Base-by-base conservation (phyloP, 75 land plant species). In the Azolla pinnata region DNA sequence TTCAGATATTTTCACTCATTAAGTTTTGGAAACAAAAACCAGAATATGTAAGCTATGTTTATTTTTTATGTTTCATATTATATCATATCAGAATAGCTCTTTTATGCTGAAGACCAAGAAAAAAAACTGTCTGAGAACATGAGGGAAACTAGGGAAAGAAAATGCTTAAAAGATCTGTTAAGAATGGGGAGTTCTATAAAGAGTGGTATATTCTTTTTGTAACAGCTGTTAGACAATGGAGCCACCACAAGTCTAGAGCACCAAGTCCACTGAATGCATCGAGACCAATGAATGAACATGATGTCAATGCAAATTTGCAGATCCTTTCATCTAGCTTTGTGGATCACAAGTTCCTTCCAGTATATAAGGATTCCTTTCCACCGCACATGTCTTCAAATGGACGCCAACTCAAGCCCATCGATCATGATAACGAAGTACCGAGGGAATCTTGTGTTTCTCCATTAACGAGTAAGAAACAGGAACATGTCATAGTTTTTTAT, bases 321-420 rank as follows among this genome's bases (percentile, higher is more conserved):
- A 57, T 57, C 33, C 42, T 33, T 33, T 57, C 42, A 28, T 35
- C 42, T 18, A 33, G 42, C 26, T 57, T 33, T 57, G 59, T 57
- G 34, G 8, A 19, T 33, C 24, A 33, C 21, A n/a, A 35, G n/a
- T 16, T 3, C 34, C n/a, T 38, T 42, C 30, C 30, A 26, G 4
- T 23, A 2, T 60, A 9, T 27, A 14, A 1, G 1, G 63, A 29
- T 44, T 18, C 12, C 45, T 61, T 48, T 16, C 34, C 33, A 19
- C 34, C 65, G 1, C 32, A 27, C 51, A 23, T 25, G 1, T 32
- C 62, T 24, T 19, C 56, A 25, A 4, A 3, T 12, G 21, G 49
- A 56, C 65, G 30, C 0, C 25, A 2, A 2, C 32, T 14, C 14
- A 19, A 30, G 26, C 54, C 46, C 17, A 16, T 49, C n/a, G 30